Percentiles rank a stretch among this genome's conserved stretches.
Evolutionary conservation across 768 basidiomycete genomes (phyloP).

Genomic region (Tricholoma hemisulphureum): DNA sequence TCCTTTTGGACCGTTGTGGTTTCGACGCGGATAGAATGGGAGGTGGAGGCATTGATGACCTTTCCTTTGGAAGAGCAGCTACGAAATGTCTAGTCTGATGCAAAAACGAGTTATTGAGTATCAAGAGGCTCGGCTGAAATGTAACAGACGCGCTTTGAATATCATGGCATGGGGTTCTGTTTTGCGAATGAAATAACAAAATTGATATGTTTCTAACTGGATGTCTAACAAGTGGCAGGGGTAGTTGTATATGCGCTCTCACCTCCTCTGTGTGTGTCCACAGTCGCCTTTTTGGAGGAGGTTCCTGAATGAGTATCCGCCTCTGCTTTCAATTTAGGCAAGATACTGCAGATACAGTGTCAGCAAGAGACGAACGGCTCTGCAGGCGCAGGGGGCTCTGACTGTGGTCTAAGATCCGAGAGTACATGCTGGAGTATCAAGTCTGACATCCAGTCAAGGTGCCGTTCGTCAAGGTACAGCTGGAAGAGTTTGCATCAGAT

Average conservation of each 20-base stretch:
- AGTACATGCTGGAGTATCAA: constrained; percentile 75
- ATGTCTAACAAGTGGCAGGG: constrained; percentile 3
- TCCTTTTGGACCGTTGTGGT: constrained; percentile 21
- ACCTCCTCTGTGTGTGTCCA: constrained; percentile 89
- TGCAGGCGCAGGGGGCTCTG: constrained; percentile 19
- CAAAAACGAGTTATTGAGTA: background rate
- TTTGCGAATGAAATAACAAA: constrained; percentile 85
- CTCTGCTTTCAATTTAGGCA: constrained; percentile 66
- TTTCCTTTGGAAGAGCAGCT: constrained; percentile 27
- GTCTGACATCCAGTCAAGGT: constrained; percentile 92
- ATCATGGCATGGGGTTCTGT: constrained; percentile 80
- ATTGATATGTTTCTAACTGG: constrained; percentile 75
- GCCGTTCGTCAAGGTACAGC: constrained; percentile 80
- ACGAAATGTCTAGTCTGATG: constrained; percentile 41
- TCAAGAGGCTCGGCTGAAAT: background rate
- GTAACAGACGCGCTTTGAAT: constrained; percentile 61
- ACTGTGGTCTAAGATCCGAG: constrained; percentile 74
- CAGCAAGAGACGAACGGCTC: background rate
- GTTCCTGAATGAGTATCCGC: constrained; percentile 42
- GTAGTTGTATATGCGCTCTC: constrained; percentile 15
- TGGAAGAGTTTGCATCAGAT: background rate
- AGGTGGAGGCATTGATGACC: constrained; percentile 17
- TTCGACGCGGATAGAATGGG: constrained; percentile 19
- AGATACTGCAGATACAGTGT: constrained; percentile 43
- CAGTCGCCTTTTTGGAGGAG: constrained; percentile 61